Evolutionary conservation across 2,329 filamentous ascomycete species (phyloP), one percentile per base, ranked within the genome.

Genomic region (Calonectria leucothoes): DNA sequence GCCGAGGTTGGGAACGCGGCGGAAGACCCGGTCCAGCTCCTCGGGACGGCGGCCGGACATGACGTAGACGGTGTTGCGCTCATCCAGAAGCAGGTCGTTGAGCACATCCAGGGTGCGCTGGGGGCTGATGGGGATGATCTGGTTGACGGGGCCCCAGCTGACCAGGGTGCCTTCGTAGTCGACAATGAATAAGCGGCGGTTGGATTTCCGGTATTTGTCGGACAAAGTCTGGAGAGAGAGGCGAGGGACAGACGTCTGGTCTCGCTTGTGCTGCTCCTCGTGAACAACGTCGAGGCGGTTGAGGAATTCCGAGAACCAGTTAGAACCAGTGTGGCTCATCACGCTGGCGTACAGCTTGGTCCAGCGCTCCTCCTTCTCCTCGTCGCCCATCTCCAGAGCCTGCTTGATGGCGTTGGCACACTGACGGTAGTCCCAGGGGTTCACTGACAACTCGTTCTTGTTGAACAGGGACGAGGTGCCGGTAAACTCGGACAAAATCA

Each of bases 101-200:
- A 98, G 85, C 0, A 95, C 92, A 74, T 96, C 94, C 59, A 98
- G 89, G 0, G 96, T 95, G 33, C 95, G 93, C 86, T 97, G 82
- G 3, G 95, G 95, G 76, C 94, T 97, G 65, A 95, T 94, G 23
- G 97, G 89, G 63, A 98, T 95, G 74, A 97, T 96, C 81, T 94
- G 94, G 73, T 92, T 94, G 70, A 95, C 93, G 0, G 94, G 94
- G 5, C 95, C 95, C 90, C 95, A 97, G 67, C 93, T 95, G 52
- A 97, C 94, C 10, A 98, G 87, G 0, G 96, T 98, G 55, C 95
- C 96, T 83, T 98, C 96, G 81, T 98, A 98, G 81, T 98, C 96
- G 55, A 98, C 88, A 76, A 98, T 93, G 84, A 98, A 97, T 3
- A 98, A 88, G 20, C 96, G 92, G 25, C 91, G 90, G 51, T 91